Conservation (phyloP, 441 rosid genomes). For the Raphanus hybrid region DNA sequence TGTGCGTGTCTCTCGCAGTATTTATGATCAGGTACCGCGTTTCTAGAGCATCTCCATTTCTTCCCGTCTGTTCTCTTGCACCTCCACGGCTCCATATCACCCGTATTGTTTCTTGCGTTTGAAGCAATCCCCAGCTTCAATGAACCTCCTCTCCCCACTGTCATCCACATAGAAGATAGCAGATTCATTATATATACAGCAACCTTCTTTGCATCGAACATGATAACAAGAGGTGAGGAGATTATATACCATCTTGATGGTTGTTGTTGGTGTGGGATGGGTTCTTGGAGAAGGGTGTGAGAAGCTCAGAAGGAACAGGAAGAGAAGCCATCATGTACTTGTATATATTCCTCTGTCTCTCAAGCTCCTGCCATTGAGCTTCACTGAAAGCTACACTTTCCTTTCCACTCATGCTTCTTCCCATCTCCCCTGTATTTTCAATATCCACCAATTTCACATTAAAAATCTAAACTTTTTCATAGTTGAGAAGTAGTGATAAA, state of each 20-base stretch:
- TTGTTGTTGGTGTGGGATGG: conserved; percentile 18
- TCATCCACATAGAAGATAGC: not conserved
- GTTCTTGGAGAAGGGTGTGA: conserved; percentile 33
- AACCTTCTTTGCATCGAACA: not conserved
- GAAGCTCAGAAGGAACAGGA: conserved; percentile 55
- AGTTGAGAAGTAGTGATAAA: conserved; percentile 2
- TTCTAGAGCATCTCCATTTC: conserved; percentile 78
- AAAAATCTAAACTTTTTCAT: too few relatives aligned
- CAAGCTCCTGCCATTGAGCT: conserved; percentile 66
- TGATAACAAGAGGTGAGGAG: not conserved
- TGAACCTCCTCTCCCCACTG: conserved; percentile 36
- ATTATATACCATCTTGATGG: conserved; percentile 24
- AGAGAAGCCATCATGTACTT: conserved; percentile 64
- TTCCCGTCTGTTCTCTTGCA: conserved; percentile 81
- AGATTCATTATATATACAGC: too few relatives aligned
- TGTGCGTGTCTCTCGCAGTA: conserved; percentile 73
- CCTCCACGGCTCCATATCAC: conserved; percentile 66
- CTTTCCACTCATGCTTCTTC: conserved; percentile 30
- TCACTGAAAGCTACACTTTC: conserved; percentile 50
- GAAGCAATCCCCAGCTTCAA: conserved; percentile 46
- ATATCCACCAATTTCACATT: not conserved
- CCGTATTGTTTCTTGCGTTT: conserved; percentile 41
- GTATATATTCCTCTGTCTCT: conserved; percentile 64
- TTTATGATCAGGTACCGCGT: conserved; percentile 66
- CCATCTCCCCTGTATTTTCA: conserved; percentile 30